These are phyloP conservation scores for Penicillium longicatenatum DNA, from an alignment of 495 filamentous ascomycete species.

Conservation along the genomic window DNA sequence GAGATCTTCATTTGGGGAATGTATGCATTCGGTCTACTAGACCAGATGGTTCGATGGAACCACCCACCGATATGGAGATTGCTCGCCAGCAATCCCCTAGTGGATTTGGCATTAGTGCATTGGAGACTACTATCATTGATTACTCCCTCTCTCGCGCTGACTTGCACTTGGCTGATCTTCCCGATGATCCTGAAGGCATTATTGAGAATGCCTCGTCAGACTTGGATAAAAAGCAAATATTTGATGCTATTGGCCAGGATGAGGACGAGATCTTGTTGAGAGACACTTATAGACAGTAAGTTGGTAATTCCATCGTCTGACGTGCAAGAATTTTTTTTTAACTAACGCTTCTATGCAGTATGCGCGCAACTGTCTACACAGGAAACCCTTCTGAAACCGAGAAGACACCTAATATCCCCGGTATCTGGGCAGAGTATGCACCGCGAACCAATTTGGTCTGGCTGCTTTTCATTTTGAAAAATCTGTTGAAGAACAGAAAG, in stretches of 20 bases:
- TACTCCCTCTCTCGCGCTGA: conserved; percentile 80
- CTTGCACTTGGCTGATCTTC: conserved; percentile 29
- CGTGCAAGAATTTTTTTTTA: background rate
- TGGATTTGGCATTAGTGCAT: conserved; percentile 65
- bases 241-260: conserved; percentile 46
- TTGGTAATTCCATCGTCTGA: background rate
- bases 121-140: conserved; percentile 84
- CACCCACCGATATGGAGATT: conserved; percentile 36
- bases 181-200: conserved; percentile 25
- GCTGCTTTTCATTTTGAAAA: conserved; percentile 52
- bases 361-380: conserved; percentile 43
- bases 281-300: conserved; percentile 47
- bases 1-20: conserved; percentile 87
- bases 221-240: conserved; percentile 49
- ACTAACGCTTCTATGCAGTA: conserved; percentile 26
- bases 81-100: conserved; percentile 32
- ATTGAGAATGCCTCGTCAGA: conserved; percentile 47
- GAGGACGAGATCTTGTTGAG: conserved; percentile 45
- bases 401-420: conserved; percentile 34
- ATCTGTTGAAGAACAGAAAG: conserved; percentile 45
- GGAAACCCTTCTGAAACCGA: conserved; percentile 36
- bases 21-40: conserved; percentile 66
- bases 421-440: conserved; percentile 48
- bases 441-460: conserved; percentile 53
- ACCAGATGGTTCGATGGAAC: conserved; percentile 35